A percentile compares a stretch with the other conserved stretches of the same genome.
These are phyloP conservation scores for Aspergillus taichungensis DNA, from an alignment of 495 filamentous ascomycete genomes.

Conservation along the genomic window DNA sequence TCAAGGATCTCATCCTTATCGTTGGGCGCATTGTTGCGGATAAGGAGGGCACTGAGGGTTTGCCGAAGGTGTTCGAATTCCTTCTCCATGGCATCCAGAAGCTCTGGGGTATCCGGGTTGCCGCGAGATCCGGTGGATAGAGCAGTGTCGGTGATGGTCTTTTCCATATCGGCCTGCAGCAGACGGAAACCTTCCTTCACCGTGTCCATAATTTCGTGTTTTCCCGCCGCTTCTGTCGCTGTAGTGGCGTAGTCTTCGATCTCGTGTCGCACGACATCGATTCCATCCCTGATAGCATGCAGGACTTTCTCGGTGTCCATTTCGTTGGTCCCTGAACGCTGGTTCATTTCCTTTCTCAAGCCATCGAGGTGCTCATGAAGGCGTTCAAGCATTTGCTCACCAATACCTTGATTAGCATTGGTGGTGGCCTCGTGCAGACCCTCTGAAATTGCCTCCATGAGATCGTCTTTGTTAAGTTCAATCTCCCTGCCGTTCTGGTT, in stretches of 20 bases:
- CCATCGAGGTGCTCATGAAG: constrained; percentile 66
- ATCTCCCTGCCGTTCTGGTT: constrained; percentile 45
- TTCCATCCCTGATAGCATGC: constrained; percentile 75
- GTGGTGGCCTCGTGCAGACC: constrained; percentile 44
- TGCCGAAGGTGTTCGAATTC: constrained; percentile 64
- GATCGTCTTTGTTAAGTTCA: constrained; percentile 53
- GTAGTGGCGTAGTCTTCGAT: constrained; percentile 73
- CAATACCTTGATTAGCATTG: constrained; percentile 40
- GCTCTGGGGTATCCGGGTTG: constrained; percentile 42
- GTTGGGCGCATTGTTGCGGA: constrained; percentile 45
- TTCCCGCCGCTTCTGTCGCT: constrained; percentile 54
- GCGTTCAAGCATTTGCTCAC: constrained; percentile 60
- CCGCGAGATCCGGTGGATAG: constrained; percentile 22
- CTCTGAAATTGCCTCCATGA: constrained; percentile 57
- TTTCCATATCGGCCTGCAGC: constrained; percentile 64
- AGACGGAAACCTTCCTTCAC: constrained; percentile 63
- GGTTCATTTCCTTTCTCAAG: constrained; percentile 66
- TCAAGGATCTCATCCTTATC: constrained; percentile 56
- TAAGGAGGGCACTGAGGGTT: constrained; percentile 57
- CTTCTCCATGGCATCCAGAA: constrained; percentile 62
- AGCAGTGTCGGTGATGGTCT: constrained; percentile 41
- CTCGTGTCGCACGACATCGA: constrained; percentile 68
- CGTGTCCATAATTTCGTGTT: constrained; percentile 70
- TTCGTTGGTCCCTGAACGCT: constrained; percentile 64
- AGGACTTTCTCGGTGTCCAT: constrained; percentile 73